Percentiles rank a stretch among this genome's conserved stretches.
phyloP scores from a whole-genome alignment of 2,329 filamentous ascomycete species.

The Nothomitra cinnamomea region DNA sequence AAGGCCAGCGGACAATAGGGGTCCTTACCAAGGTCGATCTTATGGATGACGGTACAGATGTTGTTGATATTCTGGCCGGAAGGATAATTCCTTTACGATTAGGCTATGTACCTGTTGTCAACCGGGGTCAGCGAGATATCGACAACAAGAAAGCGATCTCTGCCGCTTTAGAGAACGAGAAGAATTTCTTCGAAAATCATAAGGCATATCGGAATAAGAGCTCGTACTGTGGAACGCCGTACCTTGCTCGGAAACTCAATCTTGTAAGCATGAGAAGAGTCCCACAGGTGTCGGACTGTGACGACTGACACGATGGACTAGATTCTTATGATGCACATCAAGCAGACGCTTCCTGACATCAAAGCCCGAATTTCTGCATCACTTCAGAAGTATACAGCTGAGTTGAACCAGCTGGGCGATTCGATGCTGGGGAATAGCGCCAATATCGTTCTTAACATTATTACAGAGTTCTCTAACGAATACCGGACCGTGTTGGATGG shows the following conservation, averaged over 20 bases:
- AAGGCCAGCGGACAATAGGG: constrained; percentile 94
- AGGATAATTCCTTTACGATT: constrained; percentile 89
- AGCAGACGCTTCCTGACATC: constrained; percentile 96
- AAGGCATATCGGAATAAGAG: constrained; percentile 98
- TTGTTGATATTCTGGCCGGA: constrained; percentile 94
- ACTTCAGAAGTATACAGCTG: constrained; percentile 73
- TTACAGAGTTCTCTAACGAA: constrained; percentile 96
- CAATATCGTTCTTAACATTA: constrained; percentile 96
- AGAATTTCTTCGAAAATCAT: constrained; percentile 95
- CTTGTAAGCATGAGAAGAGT: constrained; percentile 31
- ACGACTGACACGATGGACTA: constrained; percentile 15
- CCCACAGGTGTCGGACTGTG: not conserved
- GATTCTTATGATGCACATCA: constrained; percentile 99
- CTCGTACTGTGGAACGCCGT: constrained; percentile 94
- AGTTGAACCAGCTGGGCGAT: constrained; percentile 71
- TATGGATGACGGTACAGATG: constrained; percentile 97
- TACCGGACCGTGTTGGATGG: constrained; percentile 93
- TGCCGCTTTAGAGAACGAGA: constrained; percentile 80
- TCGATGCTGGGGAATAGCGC: constrained; percentile 91
- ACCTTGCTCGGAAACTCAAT: constrained; percentile 91
- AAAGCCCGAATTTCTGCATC: constrained; percentile 93
- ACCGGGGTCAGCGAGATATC: constrained; percentile 93
- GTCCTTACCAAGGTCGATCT: constrained; percentile 97
- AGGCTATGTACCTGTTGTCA: constrained; percentile 94
- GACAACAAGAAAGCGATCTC: constrained; percentile 95